Base-by-base conservation (phyloP, 1,139 yeast species). In the Casaregolazyma suthepensis region DNA sequence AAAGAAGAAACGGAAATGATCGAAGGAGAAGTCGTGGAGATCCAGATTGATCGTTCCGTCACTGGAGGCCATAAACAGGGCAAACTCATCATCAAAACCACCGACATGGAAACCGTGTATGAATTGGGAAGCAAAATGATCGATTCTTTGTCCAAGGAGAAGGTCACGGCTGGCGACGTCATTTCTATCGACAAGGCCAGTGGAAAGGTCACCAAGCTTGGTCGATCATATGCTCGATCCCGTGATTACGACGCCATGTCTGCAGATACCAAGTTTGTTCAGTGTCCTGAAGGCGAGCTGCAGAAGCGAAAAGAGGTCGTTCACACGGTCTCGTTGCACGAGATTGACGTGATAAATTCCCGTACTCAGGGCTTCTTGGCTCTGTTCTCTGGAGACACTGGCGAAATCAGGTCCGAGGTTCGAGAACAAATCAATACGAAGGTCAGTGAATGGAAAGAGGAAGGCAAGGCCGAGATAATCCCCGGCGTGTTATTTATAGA, bases 171-270 rank as follows among this genome's bases (percentile, higher is more conserved):
- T 1, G 99, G 99, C 53, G 99, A 94, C 72, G 95, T 94, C 52
- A 87, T 94, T 59, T 85, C 96, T 19, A 90, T 94, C 68, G 99
- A 94, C 71, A 93, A 93, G 73, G 91, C 98, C 2, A 82, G 90
- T 55, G 99, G 99, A 52, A 89, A 90, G 66, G 88, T 93, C 64
- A 83, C 95, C 50, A 93, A 91, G 71, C 78, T 94, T 59, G 99
- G 99, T 56, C 83, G 96, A 69, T 90, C 97, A 1, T 93, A 89
- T 71, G 85, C 98, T 10, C 81, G 99, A 63, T 95, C 98, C 3
- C 80, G 99, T 67, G 99, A 94, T 71, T 94, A 93, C 71, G 99
- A 94, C 72, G 99, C 99, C 44, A 93, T 93, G 97, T 98, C 99
- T 5, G 96, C 97, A 47, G 98, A 94, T 64, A 90, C 97, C 44